These are phyloP conservation scores for Yamadazyma pseudoaaseri DNA, from an alignment of 1,139 yeast species.

Conservation along the genomic window DNA sequence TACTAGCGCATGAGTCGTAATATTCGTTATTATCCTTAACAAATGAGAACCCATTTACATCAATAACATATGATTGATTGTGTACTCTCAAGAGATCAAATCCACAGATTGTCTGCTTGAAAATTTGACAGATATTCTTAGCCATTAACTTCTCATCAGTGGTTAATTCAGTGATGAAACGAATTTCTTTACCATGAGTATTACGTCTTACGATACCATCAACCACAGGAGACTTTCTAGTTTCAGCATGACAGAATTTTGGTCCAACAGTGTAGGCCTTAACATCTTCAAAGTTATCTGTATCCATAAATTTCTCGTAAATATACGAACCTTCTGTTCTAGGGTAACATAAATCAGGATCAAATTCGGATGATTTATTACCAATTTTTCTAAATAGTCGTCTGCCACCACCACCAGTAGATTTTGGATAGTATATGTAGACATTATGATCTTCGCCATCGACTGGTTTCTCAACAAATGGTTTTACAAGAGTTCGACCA, in stretches of 20 bases:
- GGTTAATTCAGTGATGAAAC: constrained; percentile 80
- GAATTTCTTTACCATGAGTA: constrained; percentile 94
- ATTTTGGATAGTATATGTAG: constrained; percentile 82
- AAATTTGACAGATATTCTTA: constrained; percentile 64
- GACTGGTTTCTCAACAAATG: constrained; percentile 97
- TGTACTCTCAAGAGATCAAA: constrained; percentile 89
- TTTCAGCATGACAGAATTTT: constrained; percentile 92
- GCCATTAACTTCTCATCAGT: constrained; percentile 82
- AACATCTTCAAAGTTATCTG: constrained; percentile 97
- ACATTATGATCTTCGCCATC: constrained; percentile 99
- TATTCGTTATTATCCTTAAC: constrained; percentile 90
- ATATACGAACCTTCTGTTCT: constrained; percentile 90
- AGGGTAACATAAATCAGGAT: constrained; percentile 70
- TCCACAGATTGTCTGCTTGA: constrained; percentile 97
- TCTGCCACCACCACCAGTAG: constrained; percentile 97
- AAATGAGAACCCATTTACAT: constrained; percentile 97
- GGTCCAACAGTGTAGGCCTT: constrained; percentile 98
- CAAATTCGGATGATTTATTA: constrained; percentile 95
- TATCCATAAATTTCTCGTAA: constrained; percentile 95
- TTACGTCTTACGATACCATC: constrained; percentile 98
- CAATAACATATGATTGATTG: constrained; percentile 90
- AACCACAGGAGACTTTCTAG: constrained; percentile 97
- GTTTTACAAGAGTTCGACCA: constrained; percentile 73
- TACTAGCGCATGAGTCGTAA: constrained; percentile 80
- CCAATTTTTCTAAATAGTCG: constrained; percentile 93